These are phyloP conservation scores for Hyphodiscus hymeniophilus DNA, from an alignment of 495 filamentous ascomycete species.

Conservation along the genomic window DNA sequence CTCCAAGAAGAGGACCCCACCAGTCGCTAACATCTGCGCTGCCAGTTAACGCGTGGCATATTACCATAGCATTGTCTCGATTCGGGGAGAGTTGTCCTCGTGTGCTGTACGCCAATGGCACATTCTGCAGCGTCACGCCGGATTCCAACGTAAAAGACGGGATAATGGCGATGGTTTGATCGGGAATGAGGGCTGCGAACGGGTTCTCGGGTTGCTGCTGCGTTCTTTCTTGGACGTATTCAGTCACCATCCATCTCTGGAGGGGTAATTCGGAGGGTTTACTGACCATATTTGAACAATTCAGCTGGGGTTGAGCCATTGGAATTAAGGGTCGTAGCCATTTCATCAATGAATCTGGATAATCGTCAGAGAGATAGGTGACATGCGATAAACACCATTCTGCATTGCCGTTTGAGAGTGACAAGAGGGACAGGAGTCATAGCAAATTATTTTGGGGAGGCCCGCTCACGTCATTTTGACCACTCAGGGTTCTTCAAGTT, in stretches of 20 bases:
- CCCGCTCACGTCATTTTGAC: background rate
- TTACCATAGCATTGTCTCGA: slow-evolving; percentile 87
- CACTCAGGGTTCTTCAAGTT: too few species aligned
- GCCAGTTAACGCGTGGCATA: slow-evolving; percentile 93
- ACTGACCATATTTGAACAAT: slow-evolving; percentile 6
- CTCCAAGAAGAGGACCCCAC: slow-evolving; percentile 94
- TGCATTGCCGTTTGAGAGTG: too few species aligned
- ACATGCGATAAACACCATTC: background rate
- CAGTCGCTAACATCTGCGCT: slow-evolving; percentile 95
- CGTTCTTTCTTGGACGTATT: slow-evolving; percentile 53
- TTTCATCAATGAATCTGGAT: slow-evolving; percentile 1
- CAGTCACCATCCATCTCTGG: slow-evolving; percentile 33
- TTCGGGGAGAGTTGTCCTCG: slow-evolving; percentile 66
- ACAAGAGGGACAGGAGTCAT: too few species aligned
- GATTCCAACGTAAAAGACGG: slow-evolving; percentile 92
- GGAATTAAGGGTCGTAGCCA: background rate
- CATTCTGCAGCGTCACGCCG: slow-evolving; percentile 76
- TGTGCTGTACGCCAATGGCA: slow-evolving; percentile 88
- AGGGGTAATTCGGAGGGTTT: background rate
- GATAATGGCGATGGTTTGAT: slow-evolving; percentile 77
- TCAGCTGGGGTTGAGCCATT: slow-evolving; percentile 1
- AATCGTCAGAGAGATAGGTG: background rate
- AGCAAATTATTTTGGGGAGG: too few species aligned
- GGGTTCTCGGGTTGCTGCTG: slow-evolving; percentile 80
- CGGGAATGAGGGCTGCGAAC: slow-evolving; percentile 74